Evolutionary conservation across 1,284 basidiomycete genomes (phyloP).

Genomic region (Coniophora puteana): DNA sequence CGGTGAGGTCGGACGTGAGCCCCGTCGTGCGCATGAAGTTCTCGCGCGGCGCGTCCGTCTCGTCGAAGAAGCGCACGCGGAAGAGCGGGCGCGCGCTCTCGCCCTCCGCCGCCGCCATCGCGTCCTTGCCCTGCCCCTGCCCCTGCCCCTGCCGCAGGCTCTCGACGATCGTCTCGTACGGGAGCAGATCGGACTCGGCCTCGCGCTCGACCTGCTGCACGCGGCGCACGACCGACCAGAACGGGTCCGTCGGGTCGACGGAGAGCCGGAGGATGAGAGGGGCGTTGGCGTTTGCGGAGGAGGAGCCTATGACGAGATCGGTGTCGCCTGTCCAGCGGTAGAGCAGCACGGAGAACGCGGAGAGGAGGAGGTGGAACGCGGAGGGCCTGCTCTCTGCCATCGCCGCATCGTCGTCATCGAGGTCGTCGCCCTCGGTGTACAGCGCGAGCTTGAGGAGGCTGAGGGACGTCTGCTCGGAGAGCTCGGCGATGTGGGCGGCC

Average conservation of each 20-base stretch:
- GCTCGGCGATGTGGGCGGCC: constrained; percentile 64
- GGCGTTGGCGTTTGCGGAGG: constrained; percentile 72
- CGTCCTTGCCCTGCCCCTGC: constrained; percentile 28
- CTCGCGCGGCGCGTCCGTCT: constrained; percentile 72
- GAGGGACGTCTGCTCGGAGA: constrained; percentile 66
- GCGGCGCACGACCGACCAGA: constrained; percentile 87
- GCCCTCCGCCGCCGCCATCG: too few relatives aligned
- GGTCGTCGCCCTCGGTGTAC: constrained; percentile 55
- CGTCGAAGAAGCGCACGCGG: constrained; percentile 95
- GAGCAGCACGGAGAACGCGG: constrained; percentile 88
- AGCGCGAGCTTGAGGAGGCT: constrained; percentile 76
- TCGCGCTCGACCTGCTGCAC: constrained; percentile 85
- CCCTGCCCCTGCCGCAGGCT: constrained; percentile 71
- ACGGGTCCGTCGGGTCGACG: constrained; percentile 86
- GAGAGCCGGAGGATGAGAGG: constrained; percentile 86
- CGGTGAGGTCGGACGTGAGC: constrained; percentile 88
- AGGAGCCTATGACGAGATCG: constrained; percentile 91
- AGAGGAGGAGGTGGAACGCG: constrained; percentile 88
- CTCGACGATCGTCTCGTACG: constrained; percentile 78
- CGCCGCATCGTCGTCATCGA: constrained; percentile 49
- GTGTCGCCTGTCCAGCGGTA: constrained; percentile 97
- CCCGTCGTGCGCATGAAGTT: constrained; percentile 79
- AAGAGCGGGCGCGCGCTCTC: constrained; percentile 71
- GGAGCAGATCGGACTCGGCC: constrained; percentile 80
- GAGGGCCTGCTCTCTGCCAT: constrained; percentile 56